Conservation (phyloP, 1,139 yeast genomes). For the Pichia sp. region DNA sequence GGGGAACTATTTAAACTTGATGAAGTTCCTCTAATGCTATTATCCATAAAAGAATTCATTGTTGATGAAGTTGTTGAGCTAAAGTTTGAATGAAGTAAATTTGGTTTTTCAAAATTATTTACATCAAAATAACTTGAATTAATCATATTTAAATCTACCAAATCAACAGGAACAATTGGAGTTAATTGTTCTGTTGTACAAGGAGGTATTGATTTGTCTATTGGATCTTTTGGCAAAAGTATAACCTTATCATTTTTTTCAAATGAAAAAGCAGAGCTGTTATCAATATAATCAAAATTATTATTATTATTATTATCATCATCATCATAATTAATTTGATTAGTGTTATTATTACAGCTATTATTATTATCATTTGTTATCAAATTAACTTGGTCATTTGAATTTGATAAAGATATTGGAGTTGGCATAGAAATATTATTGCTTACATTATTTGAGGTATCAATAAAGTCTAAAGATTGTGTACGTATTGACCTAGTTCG, state of each 20-base stretch:
- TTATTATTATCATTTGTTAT: neutral
- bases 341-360: neutral
- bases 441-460: slow-evolving; percentile 2
- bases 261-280: neutral
- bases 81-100: slow-evolving; percentile 7
- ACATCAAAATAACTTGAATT: neutral
- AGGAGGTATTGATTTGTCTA: slow-evolving; percentile 24
- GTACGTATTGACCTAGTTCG: slow-evolving; percentile 4
- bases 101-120: slow-evolving; percentile 5
- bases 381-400: neutral
- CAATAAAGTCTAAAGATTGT: slow-evolving; percentile 9
- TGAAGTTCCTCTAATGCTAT: slow-evolving; percentile 1
- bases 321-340: neutral
- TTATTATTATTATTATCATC: neutral
- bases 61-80: slow-evolving; percentile 11
- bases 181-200: slow-evolving; percentile 26
- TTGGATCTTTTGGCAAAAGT: slow-evolving; percentile 24
- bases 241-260: slow-evolving; percentile 14
- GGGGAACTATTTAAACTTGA: slow-evolving; percentile 9
- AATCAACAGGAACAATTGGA: slow-evolving; percentile 21
- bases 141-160: neutral
- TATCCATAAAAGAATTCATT: neutral
- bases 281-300: neutral
- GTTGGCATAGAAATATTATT: neutral
- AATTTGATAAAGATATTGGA: neutral